A percentile compares a stretch with the other conserved stretches of the same genome.
Evolutionary conservation across 1,284 basidiomycete species (phyloP).

Genomic region (Apiotrichum laibachii): DNA sequence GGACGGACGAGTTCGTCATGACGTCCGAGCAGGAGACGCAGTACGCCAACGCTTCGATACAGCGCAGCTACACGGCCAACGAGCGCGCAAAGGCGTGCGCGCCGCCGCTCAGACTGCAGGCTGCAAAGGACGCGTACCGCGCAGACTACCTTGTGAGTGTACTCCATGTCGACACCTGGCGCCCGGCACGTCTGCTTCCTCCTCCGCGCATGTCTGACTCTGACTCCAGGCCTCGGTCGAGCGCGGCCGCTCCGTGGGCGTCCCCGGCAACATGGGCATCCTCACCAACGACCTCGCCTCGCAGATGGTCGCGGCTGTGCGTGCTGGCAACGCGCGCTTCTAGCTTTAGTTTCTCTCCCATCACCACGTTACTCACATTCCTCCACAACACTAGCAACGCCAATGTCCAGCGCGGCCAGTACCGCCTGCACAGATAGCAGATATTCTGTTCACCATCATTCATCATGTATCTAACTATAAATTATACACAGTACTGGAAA

Average conservation of each 20-base stretch:
- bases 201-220: neutral
- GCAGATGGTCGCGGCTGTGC: conserved; percentile 18
- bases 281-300: conserved; percentile 17
- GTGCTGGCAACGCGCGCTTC: conserved; percentile 6
- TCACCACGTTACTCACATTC: neutral
- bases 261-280: conserved; percentile 18
- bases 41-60: conserved; percentile 6
- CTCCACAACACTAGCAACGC: too few species aligned
- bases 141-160: conserved; percentile 27
- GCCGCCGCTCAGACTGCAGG: conserved; percentile 30
- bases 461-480: neutral
- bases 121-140: conserved; percentile 30
- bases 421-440: too few species aligned
- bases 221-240: conserved; percentile 1
- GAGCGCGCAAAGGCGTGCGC: conserved; percentile 6
- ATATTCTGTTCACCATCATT: neutral
- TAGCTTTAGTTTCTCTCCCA: neutral
- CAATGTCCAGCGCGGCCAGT: too few species aligned
- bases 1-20: conserved; percentile 21
- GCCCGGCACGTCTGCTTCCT: too few species aligned
- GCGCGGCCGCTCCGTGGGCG: conserved; percentile 7
- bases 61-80: conserved; percentile 5
- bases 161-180: too few species aligned
- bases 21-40: conserved; percentile 22
- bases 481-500: too few species aligned